A percentile compares a stretch with the other conserved stretches of the same genome.
Evolutionary conservation across 2,329 filamentous ascomycete genomes (phyloP).

Genomic region (Aureobasidium sp.): DNA sequence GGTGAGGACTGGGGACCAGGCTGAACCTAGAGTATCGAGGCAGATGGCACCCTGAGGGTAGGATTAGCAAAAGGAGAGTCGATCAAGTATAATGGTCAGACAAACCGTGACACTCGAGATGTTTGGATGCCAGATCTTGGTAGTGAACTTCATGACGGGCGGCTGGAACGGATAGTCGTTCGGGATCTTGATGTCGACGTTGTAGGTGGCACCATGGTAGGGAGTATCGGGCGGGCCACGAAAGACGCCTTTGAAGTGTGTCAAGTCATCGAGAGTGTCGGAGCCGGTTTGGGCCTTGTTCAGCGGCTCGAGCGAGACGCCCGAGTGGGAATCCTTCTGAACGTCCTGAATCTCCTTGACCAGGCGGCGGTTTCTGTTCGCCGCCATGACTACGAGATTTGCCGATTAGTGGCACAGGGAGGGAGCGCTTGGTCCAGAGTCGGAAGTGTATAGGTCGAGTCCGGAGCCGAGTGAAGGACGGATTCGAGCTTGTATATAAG

Average conservation of each 20-base stretch:
- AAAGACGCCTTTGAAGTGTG: slow-evolving; percentile 76
- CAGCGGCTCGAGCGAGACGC: slow-evolving; percentile 59
- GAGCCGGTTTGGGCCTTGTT: slow-evolving; percentile 29
- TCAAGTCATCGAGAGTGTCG: slow-evolving; percentile 60
- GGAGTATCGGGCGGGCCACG: slow-evolving; percentile 80
- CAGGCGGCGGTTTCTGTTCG: slow-evolving; percentile 55
- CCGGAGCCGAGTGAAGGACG: neutral
- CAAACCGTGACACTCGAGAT: slow-evolving; percentile 83
- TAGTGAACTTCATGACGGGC: slow-evolving; percentile 83
- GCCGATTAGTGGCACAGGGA: neutral
- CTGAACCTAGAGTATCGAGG: slow-evolving; percentile 79
- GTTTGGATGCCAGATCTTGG: slow-evolving; percentile 96
- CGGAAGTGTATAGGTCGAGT: slow-evolving; percentile 10
- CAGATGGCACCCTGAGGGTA: slow-evolving; percentile 78
- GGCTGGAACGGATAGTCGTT: slow-evolving; percentile 89
- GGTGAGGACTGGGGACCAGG: slow-evolving; percentile 93
- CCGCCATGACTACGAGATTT: slow-evolving; percentile 35
- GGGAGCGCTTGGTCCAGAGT: neutral
- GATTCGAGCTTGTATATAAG: neutral
- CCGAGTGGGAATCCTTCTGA: slow-evolving; percentile 64
- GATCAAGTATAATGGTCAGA: neutral
- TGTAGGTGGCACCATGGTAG: slow-evolving; percentile 78
- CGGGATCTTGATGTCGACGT: slow-evolving; percentile 81
- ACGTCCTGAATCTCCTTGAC: slow-evolving; percentile 74
- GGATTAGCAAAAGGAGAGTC: slow-evolving; percentile 22